Base-by-base conservation (phyloP, 2,329 filamentous ascomycete genomes). In the Botrytis byssoidea region DNA sequence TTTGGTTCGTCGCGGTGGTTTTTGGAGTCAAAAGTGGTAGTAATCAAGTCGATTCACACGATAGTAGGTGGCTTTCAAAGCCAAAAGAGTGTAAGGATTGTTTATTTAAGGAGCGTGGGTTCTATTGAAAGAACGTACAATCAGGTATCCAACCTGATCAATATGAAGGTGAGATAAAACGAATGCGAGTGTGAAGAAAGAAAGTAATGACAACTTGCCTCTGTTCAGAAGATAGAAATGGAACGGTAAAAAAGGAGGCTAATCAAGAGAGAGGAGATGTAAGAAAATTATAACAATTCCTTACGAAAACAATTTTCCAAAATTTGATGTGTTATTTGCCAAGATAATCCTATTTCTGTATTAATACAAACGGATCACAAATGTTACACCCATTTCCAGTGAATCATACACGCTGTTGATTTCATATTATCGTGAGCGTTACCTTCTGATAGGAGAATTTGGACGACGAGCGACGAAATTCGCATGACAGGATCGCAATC, bases 91-190 rank as follows among this genome's bases (percentile, higher is more conserved):
- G 37, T 60, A 5, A 40, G 22, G 40, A 7, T 55, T 65, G 35
- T 29, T 32, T 51, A 2, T 70, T 18, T 5, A 71, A 46, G 20
- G 69, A 46, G 22, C 40, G 59, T 63, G 16, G 16, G 3, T 40
- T 6, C 29, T 46, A 57, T 37, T 48, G 48, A 72, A 73, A 35
- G 71, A 73, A 59, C 22, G 65, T 46, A 46, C 46, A 60, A 70
- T 61, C 65, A 70, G 65, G 51, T 73, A 63, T 73, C 71, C 46
- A 73, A 70, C 71, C 71, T 55, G 25, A 71, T 46, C 40, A 42
- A 29, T 60, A 37, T 16, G 22, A 60, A 20, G 37, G 37, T 37
- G 51, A 37, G 29, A 68, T 46, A 22, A 59, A 73, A 73, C 16
- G 35, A 73, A 70, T 32, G 40, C 32, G n/a, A 59, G 14, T 6